phyloP scores from a whole-genome alignment of 768 basidiomycete genomes.

The Kwoniella bestiolae region DNA sequence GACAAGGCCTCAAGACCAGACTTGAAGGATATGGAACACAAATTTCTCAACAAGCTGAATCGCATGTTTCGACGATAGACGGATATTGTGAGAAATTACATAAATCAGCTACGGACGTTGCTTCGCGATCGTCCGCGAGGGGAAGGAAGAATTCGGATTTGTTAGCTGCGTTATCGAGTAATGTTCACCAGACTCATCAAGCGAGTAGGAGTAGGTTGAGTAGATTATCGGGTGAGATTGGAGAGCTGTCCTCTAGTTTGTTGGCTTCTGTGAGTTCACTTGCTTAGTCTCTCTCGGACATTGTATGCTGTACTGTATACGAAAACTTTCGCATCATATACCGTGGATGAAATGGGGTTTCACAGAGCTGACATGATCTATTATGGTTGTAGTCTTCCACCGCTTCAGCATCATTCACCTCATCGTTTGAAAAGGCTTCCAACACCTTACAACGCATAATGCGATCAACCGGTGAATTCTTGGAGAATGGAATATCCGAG shows the following conservation, averaged over 20 bases:
- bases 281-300: too few species aligned
- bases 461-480: constrained; percentile 39
- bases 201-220: constrained; percentile 2
- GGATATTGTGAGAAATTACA: constrained; percentile 32
- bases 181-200: constrained; percentile 20
- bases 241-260: constrained; percentile 13
- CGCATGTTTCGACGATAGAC: constrained; percentile 34
- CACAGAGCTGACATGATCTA: neutral
- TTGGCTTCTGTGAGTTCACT: constrained; percentile 23
- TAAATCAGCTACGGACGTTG: constrained; percentile 24
- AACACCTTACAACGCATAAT: constrained; percentile 33
- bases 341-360: neutral
- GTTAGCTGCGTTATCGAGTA: constrained; percentile 10
- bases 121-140: constrained; percentile 16
- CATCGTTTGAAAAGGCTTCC: constrained; percentile 19
- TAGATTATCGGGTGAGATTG: constrained; percentile 7
- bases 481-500: constrained; percentile 48
- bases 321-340: too few species aligned
- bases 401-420: constrained; percentile 29
- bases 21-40: constrained; percentile 30
- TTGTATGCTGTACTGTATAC: too few species aligned
- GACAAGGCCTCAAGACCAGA: constrained; percentile 17
- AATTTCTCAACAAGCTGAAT: constrained; percentile 22
- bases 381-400: constrained; percentile 30
- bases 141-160: constrained; percentile 22